phyloP scores from a whole-genome alignment of 345 rosid species.

The Eucalyptus caleyi region DNA sequence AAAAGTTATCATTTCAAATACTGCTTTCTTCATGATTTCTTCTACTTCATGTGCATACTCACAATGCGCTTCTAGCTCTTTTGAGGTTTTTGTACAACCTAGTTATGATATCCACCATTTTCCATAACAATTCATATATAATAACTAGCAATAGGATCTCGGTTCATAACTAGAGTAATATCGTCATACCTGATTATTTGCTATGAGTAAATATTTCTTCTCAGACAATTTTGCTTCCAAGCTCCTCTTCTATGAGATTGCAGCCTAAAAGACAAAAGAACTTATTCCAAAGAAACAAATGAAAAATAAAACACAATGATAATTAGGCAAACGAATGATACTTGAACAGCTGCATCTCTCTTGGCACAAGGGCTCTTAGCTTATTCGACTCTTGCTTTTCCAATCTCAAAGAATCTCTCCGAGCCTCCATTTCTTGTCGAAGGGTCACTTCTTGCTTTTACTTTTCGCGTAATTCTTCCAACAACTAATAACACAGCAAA shows the following conservation, averaged over 20 bases:
- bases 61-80: constrained; percentile 43
- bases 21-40: constrained; percentile 30
- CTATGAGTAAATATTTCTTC: no score
- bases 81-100: constrained; percentile 39
- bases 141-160: no score
- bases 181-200: no score
- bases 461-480: constrained; percentile 61
- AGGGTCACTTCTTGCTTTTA: constrained; percentile 25
- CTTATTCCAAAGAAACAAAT: no score
- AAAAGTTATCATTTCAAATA: constrained; percentile 37
- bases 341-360: constrained; percentile 56
- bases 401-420: no score
- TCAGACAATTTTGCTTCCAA: no score
- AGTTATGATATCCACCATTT: neutral
- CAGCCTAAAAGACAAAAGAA: no score
- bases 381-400: constrained; percentile 9
- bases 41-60: constrained; percentile 38
- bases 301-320: no score
- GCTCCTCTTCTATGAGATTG: no score
- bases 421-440: no score
- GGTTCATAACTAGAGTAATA: no score
- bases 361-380: constrained; percentile 43
- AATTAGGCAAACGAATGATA: neutral
- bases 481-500: constrained; percentile 26
- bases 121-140: no score